Conservation (phyloP, 306 rosid genomes). For the Phaseolus lunatus region DNA sequence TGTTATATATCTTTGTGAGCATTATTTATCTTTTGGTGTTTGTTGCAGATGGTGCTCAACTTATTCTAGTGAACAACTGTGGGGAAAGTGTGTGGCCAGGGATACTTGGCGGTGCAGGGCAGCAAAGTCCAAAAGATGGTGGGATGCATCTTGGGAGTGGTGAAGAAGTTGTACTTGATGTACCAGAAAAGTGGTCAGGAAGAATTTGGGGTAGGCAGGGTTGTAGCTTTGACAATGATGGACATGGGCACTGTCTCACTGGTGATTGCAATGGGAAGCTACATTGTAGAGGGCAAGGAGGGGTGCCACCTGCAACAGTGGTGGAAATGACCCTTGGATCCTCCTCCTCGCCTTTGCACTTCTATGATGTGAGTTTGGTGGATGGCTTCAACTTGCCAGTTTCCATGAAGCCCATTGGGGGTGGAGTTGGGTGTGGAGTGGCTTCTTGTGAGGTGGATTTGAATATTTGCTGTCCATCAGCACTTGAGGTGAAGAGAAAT, state of each 20-base stretch:
- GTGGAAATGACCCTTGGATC: constrained; percentile 96
- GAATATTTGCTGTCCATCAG: constrained; percentile 90
- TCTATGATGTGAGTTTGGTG: constrained; percentile 89
- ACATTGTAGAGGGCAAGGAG: constrained; percentile 69
- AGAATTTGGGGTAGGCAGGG: constrained; percentile 98
- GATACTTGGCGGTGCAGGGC: constrained; percentile 83
- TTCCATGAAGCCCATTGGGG: constrained; percentile 91
- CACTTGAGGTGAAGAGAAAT: constrained; percentile 77
- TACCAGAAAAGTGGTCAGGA: constrained; percentile 88
- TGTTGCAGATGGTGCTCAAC: constrained; percentile 81
- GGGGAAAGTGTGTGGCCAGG: constrained; percentile 93
- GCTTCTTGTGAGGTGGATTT: constrained; percentile 92
- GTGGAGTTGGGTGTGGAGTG: constrained; percentile 89
- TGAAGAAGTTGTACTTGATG: constrained; percentile 69
- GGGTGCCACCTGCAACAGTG: constrained; percentile 88
- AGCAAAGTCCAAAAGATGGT: constrained; percentile 74
- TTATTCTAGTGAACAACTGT: constrained; percentile 88
- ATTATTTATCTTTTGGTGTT: not conserved
- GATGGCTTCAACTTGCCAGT: constrained; percentile 97
- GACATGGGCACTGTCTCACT: constrained; percentile 73
- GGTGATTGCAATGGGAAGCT: constrained; percentile 82
- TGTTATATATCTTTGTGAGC: not conserved
- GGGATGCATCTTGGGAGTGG: constrained; percentile 89
- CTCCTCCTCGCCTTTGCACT: constrained; percentile 85
- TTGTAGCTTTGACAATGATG: constrained; percentile 67